Base-by-base conservation (phyloP, 2,329 filamentous ascomycete genomes). In the Ophiostoma ulmi region DNA sequence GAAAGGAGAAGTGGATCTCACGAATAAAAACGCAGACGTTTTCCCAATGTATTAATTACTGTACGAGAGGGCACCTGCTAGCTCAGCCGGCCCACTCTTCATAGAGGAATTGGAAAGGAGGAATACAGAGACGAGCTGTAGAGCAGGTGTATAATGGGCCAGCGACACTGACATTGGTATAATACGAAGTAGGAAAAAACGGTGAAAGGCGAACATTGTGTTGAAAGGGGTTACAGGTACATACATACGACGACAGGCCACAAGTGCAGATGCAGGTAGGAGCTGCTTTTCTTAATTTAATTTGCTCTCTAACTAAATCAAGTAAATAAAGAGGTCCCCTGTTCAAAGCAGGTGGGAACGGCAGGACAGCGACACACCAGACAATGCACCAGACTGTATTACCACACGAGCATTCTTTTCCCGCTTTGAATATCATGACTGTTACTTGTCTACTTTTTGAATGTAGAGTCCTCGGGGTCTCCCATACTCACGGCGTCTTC, bases 1-100 rank as follows among this genome's bases (percentile, higher is more conserved):
- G 63, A 65, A 65, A 65, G 63, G 63, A 65, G 63, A 65, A 65
- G 63, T 65, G 63, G 63, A 65, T 65, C 63, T 65, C 14, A 36
- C 58, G 58, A 63, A 11, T 31, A 35, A 63, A 63, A 63, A 58
- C n/a, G 52, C 52, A 26, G 52, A 58, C 52, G 52, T 58, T 58
- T 58, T n/a, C 13, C 52, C 52, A 58, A 13, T 13, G 22, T 26
- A 8, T 58, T 10, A 13, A 8, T 58, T 10, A 13, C 11, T 44
- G 39, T 44, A 44, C 14, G 22, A 58, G 52, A 58, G 52, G 52
- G 22, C 52, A 13, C 39, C 39, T 11, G 39, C 39, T 44, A 44
- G 39, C 39, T 44, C 39, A 17, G 14, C 2, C 4, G 14, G 39
- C 14, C 39, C 39, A 44, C 14, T 44, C 39, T 31, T 10, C 39